A percentile compares a stretch with the other conserved stretches of the same genome.
Conservation (phyloP, 768 basidiomycete species). For the Brasilioporus rufonigricans region DNA sequence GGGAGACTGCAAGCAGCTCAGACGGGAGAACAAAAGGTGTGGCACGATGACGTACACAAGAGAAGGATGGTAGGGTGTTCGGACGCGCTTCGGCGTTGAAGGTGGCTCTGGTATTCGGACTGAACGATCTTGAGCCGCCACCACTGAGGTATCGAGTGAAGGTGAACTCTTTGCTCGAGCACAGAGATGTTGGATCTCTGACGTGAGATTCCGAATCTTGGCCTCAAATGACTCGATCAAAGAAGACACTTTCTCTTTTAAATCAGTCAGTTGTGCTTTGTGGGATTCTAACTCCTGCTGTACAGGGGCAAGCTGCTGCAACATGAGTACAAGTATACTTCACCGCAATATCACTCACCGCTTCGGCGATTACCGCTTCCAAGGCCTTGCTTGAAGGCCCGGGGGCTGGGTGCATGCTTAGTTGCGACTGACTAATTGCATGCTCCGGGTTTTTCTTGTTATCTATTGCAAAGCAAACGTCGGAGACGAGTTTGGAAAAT, state of each 20-base stretch:
- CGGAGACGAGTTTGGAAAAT: not conserved
- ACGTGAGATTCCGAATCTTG: conserved; percentile 37
- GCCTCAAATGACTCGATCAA: conserved; percentile 33
- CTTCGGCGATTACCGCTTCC: conserved; percentile 25
- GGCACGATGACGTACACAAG: conserved; percentile 22
- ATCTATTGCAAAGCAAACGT: conserved; percentile 3
- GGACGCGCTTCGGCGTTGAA: conserved; percentile 35
- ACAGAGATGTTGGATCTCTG: conserved; percentile 35
- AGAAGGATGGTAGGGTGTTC: conserved; percentile 27
- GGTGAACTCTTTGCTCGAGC: conserved; percentile 13
- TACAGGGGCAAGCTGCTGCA: conserved; percentile 47
- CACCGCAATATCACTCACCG: conserved; percentile 22
- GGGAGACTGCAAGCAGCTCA: conserved; percentile 22
- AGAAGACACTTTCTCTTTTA: conserved; percentile 30
- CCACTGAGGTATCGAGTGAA: conserved; percentile 9
- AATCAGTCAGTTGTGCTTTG: conserved; percentile 41
- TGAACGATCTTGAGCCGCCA: conserved; percentile 11
- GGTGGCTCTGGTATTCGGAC: conserved; percentile 29
- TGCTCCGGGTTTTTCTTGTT: conserved; percentile 1
- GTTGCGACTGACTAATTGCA: conserved; percentile 4
- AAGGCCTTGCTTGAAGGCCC: conserved; percentile 10
- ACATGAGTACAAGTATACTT: conserved; percentile 1
- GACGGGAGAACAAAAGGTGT: not conserved
- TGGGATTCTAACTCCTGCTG: conserved; percentile 48
- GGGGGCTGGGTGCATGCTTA: not conserved